Base-by-base conservation (phyloP, 202 grass and related monocot species). In the Schoenoplectus tabernaemontani region DNA sequence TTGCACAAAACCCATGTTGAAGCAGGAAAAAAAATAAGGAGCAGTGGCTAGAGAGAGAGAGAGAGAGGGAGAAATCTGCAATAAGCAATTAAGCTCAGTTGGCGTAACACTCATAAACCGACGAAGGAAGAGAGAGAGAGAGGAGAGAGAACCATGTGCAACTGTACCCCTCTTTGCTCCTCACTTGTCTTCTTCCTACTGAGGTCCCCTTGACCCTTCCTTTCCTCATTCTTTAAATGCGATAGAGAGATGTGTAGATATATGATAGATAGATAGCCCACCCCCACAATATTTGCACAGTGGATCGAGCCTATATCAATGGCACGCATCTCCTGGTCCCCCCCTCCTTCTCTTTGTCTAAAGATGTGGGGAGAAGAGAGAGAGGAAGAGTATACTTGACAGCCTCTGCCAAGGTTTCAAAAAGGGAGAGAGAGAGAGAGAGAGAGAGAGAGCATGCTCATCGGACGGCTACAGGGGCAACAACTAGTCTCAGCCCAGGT, bases 151-250 rank as follows among this genome's bases (percentile, higher is more conserved):
- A 12, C 13, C 70, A 62, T 83, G 53, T 83, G 81, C 68, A 59
- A 61, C 36, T 75, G 57, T 83, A 74, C 65, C 77, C 51, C 39
- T 48, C 59, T 80, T 42, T 50, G 38, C 39, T 80, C 32, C 57
- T 80, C 77, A 30, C 58, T 80, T 80, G 77, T 80, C 77, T 47
- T 57, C 77, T 80, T 80, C 58, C 77, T 47, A 80, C 59, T 50
- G 58, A 64, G 59, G 77, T 64, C 59, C 77, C 77, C 77, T 50
- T 80, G 7, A 10, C 3, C 53, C 59, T 62, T 76, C 75, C 69
- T 78, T 78, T 59, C 53, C 11, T 59, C 77, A 80, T 80, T 80
- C 77, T 80, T 78, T 80, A 80, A 80, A 80, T 80, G 57, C 59
- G 77, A 80, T 44, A 63, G 77, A 64, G 77, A 80, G 42, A 78